Conservation (phyloP, 2,329 filamentous ascomycete genomes). For the Calonectria ilicicola region DNA sequence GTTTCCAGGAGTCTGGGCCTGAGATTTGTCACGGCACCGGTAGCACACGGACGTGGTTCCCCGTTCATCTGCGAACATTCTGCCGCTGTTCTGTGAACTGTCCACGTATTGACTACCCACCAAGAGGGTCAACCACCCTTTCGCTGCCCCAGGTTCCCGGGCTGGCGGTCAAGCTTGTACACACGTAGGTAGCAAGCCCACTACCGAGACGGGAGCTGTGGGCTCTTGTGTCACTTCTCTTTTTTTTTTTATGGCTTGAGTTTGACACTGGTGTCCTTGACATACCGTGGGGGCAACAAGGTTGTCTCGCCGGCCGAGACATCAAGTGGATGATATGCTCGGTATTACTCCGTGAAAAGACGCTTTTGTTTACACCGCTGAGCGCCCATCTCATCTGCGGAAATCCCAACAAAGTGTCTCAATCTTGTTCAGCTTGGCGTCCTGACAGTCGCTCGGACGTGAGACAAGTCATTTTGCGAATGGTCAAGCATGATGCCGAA, state of each 20-base stretch:
- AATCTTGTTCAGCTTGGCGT: not conserved
- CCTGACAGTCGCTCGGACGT: not conserved
- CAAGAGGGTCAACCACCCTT: not conserved
- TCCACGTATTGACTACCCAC: not conserved
- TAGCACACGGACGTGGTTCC: constrained; percentile 26
- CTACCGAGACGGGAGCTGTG: not conserved
- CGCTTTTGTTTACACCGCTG: constrained; percentile 7
- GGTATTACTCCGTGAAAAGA: not conserved
- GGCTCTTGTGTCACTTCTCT: not conserved
- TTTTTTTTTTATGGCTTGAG: not conserved
- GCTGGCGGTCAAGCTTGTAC: constrained; percentile 1
- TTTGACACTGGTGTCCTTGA: not conserved
- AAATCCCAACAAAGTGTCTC: not conserved
- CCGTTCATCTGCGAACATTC: not conserved
- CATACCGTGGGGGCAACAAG: not conserved
- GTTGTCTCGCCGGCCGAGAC: constrained; percentile 7
- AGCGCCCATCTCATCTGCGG: not conserved
- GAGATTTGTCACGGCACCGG: not conserved
- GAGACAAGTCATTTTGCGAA: constrained; percentile 12
- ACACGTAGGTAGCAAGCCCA: not conserved
- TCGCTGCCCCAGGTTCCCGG: not conserved
- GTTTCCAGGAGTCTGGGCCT: not conserved
- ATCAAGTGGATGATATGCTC: not conserved
- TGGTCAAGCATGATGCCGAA: not conserved
- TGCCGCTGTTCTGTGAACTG: constrained; percentile 4